phyloP scores from a whole-genome alignment of 2,329 filamentous ascomycete species.

The Xylaria sp. region DNA sequence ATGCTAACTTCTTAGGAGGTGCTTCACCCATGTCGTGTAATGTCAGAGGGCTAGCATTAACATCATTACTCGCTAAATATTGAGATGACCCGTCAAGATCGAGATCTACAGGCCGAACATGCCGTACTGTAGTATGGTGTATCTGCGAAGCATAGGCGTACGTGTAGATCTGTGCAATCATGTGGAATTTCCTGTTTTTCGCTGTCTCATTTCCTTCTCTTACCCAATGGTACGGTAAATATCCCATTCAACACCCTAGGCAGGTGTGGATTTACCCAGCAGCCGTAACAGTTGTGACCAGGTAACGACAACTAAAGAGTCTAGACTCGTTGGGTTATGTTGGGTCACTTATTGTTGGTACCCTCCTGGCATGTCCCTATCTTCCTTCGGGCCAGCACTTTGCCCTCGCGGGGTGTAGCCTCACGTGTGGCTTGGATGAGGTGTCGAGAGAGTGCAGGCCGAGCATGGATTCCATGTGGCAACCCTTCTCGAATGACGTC shows the following conservation, averaged over 20 bases:
- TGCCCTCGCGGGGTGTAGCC: constrained; percentile 38
- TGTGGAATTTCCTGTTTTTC: constrained; percentile 29
- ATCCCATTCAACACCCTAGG: neutral
- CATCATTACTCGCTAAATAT: constrained; percentile 16
- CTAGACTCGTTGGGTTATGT: neutral
- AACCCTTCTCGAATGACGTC: constrained; percentile 46
- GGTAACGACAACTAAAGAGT: constrained; percentile 27
- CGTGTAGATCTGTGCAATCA: neutral
- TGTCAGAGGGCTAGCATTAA: constrained; percentile 1
- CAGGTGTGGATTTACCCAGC: constrained; percentile 7
- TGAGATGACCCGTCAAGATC: constrained; percentile 29
- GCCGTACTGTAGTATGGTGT: constrained; percentile 6
- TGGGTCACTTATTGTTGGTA: constrained; percentile 2
- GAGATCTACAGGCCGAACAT: constrained; percentile 28
- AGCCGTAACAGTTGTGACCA: constrained; percentile 10
- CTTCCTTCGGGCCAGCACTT: constrained; percentile 34
- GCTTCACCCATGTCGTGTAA: constrained; percentile 25
- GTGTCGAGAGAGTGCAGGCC: constrained; percentile 21
- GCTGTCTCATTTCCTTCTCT: neutral
- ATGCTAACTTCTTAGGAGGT: constrained; percentile 25
- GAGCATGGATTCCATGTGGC: constrained; percentile 40
- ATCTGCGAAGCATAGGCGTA: constrained; percentile 9
- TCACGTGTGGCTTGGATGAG: constrained; percentile 43
- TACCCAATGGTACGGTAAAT: neutral
- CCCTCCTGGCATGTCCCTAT: constrained; percentile 16